phyloP scores from a whole-genome alignment of 2,329 filamentous ascomycete genomes.

The Aspergillus ustus region DNA sequence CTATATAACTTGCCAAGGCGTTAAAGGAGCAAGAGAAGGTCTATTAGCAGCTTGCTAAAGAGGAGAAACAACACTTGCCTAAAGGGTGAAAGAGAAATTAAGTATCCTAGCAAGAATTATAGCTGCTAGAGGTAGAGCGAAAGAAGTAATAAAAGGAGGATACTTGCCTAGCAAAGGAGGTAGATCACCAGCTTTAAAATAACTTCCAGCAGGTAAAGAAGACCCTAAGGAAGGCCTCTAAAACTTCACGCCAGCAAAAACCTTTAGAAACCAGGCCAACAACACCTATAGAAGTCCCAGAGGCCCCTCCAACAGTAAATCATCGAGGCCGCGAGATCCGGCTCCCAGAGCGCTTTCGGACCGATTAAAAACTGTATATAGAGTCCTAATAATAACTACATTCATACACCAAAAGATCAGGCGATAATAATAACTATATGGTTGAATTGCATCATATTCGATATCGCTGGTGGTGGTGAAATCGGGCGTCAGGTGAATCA shows the following conservation, averaged over 20 bases:
- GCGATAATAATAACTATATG: background rate
- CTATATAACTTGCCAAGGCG: background rate
- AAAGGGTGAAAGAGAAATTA: background rate
- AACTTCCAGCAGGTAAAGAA: background rate
- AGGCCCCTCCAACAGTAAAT: conserved; percentile 1
- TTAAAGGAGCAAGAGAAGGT: background rate
- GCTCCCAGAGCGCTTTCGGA: background rate
- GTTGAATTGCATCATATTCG: background rate
- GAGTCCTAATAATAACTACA: background rate
- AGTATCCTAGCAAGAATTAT: background rate
- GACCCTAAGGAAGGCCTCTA: background rate
- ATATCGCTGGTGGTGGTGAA: too few species aligned
- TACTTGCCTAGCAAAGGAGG: background rate
- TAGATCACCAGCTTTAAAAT: conserved; percentile 1
- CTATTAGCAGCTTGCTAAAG: background rate
- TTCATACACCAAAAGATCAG: background rate
- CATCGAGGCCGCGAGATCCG: background rate
- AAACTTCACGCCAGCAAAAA: background rate
- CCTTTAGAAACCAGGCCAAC: background rate
- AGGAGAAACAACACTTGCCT: background rate
- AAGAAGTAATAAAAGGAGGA: conserved; percentile 2
- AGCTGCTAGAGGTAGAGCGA: background rate
- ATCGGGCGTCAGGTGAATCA: too few species aligned
- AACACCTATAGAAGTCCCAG: background rate
- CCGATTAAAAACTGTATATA: background rate